Evolutionary conservation across 371 early-diverging fungal species (phyloP), one percentile per base, ranked within the genome.

Genomic region (Mortierella sp.): DNA sequence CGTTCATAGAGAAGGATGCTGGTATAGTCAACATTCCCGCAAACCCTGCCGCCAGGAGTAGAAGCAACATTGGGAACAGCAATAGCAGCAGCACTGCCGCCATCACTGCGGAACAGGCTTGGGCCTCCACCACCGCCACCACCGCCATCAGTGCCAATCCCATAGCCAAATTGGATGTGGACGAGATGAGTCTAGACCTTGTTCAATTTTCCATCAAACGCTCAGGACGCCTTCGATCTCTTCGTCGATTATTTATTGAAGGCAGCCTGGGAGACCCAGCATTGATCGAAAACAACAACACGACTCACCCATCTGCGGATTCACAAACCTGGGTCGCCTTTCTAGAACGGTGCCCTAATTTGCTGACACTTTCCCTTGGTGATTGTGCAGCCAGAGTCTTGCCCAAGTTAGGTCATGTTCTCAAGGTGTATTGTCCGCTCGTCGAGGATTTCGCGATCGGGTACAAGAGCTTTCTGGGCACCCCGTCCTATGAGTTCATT

Each of bases 241-340:
- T 65, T 31, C 65, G 65, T 34, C 65, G 65, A 9, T 21, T 65
- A 16, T 65, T 65, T 65, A 24, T 65, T 13, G 65, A 65, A 24
- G 65, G 65, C 34, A 65, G 34, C 8, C 34, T 65, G 5, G 65
- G 38, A 8, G 65, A 31, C 26, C 28, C 31, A 31, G 31, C 31
- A 31, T 16, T 31, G 28, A 14, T 31, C 14, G 7, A 38, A 9
- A 10, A 16, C 38, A 65, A 21, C 38, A 65, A 65, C 8, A 34
- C 38, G 24, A 38, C 38, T 31, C 7, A 7, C 38, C 24, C 3
- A 65, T 31, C 3, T 9, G 48, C 65, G 31, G 65, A 65, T 31
- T 65, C 65, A 8, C 65, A 65, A 34, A 65, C 65, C 6, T 65
- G 65, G 65, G 24, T 65, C 38, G 65, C 65, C 38, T 65, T 65